phyloP scores from a whole-genome alignment of 2,329 filamentous ascomycete genomes.

The Stenocarpella maydis region DNA sequence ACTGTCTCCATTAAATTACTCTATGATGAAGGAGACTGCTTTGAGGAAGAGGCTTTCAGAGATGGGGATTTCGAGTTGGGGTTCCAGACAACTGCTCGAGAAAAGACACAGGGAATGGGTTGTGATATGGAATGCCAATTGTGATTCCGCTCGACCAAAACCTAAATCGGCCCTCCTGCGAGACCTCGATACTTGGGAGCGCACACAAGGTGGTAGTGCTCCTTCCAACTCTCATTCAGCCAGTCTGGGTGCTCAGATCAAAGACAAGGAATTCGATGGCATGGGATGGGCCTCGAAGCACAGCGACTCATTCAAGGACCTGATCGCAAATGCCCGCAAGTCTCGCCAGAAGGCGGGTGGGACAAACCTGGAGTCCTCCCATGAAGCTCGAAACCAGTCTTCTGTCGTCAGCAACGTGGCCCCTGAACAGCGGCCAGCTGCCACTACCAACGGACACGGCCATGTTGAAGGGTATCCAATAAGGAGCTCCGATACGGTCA shows the following conservation, averaged over 20 bases:
- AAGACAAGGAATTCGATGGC: conserved; percentile 89
- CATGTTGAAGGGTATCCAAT: neutral
- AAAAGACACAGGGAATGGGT: conserved; percentile 91
- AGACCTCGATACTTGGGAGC: conserved; percentile 88
- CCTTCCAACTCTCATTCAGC: conserved; percentile 48
- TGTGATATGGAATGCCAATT: conserved; percentile 96
- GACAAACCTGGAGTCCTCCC: neutral
- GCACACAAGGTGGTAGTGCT: conserved; percentile 74
- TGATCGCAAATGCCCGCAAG: conserved; percentile 79
- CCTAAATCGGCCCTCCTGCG: conserved; percentile 74
- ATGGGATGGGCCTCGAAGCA: conserved; percentile 78
- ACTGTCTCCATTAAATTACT: conserved; percentile 85
- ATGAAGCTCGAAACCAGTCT: neutral
- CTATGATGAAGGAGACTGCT: conserved; percentile 79
- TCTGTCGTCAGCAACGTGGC: neutral
- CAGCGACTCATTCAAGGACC: conserved; percentile 75
- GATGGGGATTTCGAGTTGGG: conserved; percentile 77
- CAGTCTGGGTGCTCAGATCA: conserved; percentile 63
- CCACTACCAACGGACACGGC: neutral
- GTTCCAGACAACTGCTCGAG: conserved; percentile 75
- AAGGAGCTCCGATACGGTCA: neutral
- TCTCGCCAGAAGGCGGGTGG: conserved; percentile 44
- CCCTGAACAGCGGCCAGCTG: neutral
- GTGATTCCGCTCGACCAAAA: conserved; percentile 80
- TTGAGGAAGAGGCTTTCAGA: conserved; percentile 85